These are phyloP conservation scores for Zygosaccharomyces rouxii DNA, from an alignment of 805 yeast species.

Conservation along the genomic window DNA sequence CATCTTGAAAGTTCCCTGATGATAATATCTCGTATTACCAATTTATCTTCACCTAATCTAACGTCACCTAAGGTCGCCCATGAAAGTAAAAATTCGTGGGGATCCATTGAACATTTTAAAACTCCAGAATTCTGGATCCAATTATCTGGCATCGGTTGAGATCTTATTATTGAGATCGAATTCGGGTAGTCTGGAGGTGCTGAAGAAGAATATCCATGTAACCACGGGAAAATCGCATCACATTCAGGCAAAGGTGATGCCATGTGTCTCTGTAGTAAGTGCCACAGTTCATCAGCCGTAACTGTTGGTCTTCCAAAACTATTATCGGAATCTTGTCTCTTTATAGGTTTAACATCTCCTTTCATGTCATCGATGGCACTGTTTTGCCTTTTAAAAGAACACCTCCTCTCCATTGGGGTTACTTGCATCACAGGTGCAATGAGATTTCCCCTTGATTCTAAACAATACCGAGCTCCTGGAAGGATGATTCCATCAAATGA, in stretches of 20 bases:
- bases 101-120: conserved; percentile 51
- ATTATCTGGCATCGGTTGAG: conserved; percentile 16
- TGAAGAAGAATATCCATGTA: conserved; percentile 66
- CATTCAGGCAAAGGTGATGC: conserved; percentile 54
- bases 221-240: conserved; percentile 78
- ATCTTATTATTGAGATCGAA: conserved; percentile 33
- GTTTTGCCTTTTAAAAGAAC: conserved; percentile 13
- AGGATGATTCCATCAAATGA: background rate
- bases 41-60: conserved; percentile 15
- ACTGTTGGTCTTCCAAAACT: conserved; percentile 5
- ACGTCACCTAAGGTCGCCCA: conserved; percentile 42
- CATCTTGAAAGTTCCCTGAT: conserved; percentile 7
- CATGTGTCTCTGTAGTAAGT: conserved; percentile 13
- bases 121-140: conserved; percentile 37
- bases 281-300: conserved; percentile 11
- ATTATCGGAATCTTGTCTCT: conserved; percentile 12
- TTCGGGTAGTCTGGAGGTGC: conserved; percentile 52
- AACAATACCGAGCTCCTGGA: background rate
- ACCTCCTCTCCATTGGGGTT: conserved; percentile 8
- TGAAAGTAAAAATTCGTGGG: conserved; percentile 50
- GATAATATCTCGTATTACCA: conserved; percentile 18
- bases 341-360: conserved; percentile 6
- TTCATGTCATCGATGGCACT: conserved; percentile 10
- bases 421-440: conserved; percentile 1
- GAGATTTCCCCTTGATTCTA: background rate